phyloP scores from a whole-genome alignment of 352 stramenopile species.

The Globisporangium polare region DNA sequence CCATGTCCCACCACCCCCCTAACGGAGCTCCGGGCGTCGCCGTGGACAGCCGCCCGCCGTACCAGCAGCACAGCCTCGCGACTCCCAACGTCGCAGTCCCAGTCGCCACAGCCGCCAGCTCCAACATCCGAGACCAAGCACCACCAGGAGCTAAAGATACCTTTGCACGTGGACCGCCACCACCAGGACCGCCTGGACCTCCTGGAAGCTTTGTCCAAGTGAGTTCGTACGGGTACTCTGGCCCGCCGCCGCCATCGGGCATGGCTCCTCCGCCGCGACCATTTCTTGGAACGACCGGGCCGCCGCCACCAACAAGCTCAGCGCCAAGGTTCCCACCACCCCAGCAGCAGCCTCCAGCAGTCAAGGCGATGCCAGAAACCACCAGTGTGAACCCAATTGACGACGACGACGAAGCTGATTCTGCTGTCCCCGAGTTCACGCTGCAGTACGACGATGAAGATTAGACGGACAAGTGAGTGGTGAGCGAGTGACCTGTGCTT shows the following conservation, averaged over 20 bases:
- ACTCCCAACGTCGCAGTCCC: background rate
- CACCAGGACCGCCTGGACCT: slow-evolving; percentile 4
- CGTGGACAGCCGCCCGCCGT: background rate
- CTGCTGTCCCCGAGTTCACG: slow-evolving; percentile 56
- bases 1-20: slow-evolving; percentile 33
- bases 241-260: background rate
- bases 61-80: background rate
- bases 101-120: background rate
- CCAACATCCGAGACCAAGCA: background rate
- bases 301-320: background rate
- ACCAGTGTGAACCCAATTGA: slow-evolving; percentile 13
- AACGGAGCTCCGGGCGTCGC: background rate
- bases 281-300: background rate
- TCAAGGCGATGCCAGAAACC: background rate
- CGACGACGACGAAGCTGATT: slow-evolving; percentile 65
- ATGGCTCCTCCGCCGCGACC: slow-evolving; percentile 5
- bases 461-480: slow-evolving; percentile 14
- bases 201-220: slow-evolving; percentile 7
- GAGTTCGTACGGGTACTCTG: slow-evolving; percentile 3
- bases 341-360: background rate
- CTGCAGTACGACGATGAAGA: slow-evolving; percentile 81
- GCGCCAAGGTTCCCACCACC: background rate
- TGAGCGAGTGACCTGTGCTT: background rate
- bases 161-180: slow-evolving; percentile 3
- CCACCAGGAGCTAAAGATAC: slow-evolving; percentile 13